Conservation (phyloP, 345 rosid genomes). For the Limnanthes douglasii region DNA sequence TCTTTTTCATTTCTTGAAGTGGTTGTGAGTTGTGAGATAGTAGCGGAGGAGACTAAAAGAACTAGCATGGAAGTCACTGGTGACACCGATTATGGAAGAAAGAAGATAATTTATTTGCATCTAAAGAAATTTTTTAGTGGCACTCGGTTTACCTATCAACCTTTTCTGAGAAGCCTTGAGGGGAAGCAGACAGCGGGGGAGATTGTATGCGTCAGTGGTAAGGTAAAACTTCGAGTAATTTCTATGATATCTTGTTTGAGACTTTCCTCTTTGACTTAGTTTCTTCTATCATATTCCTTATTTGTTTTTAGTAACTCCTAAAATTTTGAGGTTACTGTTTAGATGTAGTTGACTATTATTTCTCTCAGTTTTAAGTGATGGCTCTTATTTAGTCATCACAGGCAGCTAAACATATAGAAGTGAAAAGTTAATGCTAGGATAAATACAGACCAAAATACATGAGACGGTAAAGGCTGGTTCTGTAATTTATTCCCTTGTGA, state of each 20-base stretch:
- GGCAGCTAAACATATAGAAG: too few species aligned
- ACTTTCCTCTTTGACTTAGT: constrained; percentile 1
- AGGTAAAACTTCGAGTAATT: constrained; percentile 35
- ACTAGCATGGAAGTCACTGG: constrained; percentile 12
- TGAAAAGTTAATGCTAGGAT: too few species aligned
- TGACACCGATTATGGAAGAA: constrained; percentile 12
- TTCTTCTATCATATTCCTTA: background rate
- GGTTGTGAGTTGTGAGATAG: constrained; percentile 60
- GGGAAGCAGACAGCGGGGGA: constrained; percentile 55
- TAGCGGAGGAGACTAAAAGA: constrained; percentile 17
- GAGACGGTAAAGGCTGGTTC: too few species aligned
- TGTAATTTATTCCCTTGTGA: too few species aligned
- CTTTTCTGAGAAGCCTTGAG: constrained; percentile 56
- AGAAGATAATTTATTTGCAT: constrained; percentile 56
- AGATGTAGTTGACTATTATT: constrained; percentile 6
- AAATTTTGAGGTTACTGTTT: background rate
- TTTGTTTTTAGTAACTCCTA: background rate
- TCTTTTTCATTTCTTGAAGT: constrained; percentile 76
- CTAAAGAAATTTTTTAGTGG: constrained; percentile 83
- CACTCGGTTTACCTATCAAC: constrained; percentile 48
- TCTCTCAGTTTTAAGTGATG: constrained; percentile 13
- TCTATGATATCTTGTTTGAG: constrained; percentile 3
- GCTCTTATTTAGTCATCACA: too few species aligned
- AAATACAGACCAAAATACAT: too few species aligned
- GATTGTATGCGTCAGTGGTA: constrained; percentile 74